Percentiles rank a stretch among this genome's conserved stretches.
phyloP scores from a whole-genome alignment of 306 rosid species.

The Neltuma alba region DNA sequence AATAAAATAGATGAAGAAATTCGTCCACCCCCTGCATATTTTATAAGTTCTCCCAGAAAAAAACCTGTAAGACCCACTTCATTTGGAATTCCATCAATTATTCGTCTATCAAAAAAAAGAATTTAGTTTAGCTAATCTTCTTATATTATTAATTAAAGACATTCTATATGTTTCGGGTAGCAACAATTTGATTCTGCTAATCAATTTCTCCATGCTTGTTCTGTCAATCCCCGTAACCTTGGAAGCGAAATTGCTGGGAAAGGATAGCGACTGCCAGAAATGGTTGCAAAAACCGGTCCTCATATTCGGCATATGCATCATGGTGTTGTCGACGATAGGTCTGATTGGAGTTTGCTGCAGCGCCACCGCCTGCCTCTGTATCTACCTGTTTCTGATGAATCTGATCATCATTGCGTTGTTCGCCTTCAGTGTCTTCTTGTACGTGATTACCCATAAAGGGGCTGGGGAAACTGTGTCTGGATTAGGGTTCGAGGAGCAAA shows the following conservation, averaged over 20 bases:
- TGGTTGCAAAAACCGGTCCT: conserved; percentile 69
- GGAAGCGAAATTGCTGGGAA: conserved; percentile 35
- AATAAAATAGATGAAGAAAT: too few relatives aligned
- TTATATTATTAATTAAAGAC: too few relatives aligned
- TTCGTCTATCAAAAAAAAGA: too few relatives aligned
- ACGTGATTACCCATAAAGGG: conserved; percentile 65
- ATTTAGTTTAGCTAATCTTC: too few relatives aligned
- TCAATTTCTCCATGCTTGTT: conserved; percentile 63
- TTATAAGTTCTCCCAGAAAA: too few relatives aligned
- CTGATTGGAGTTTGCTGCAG: conserved; percentile 76
- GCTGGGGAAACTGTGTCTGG: conserved; percentile 49
- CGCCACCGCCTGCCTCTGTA: conserved; percentile 72
- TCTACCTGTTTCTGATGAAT: conserved; percentile 80
- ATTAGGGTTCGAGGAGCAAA: conserved; percentile 71
- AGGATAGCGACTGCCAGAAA: conserved; percentile 57
- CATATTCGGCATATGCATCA: conserved; percentile 63
- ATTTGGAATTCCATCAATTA: too few relatives aligned
- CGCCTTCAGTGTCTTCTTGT: conserved; percentile 57
- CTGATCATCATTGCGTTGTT: conserved; percentile 63
- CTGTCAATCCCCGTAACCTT: conserved; percentile 70
- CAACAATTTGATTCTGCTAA: neutral
- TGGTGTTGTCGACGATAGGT: conserved; percentile 70
- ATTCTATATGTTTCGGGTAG: neutral
- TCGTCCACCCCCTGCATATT: too few relatives aligned
- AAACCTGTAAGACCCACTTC: too few relatives aligned